A percentile compares a stretch with the other conserved stretches of the same genome.
phyloP scores from a whole-genome alignment of 805 yeast species.

The Sungouiella blattae region DNA sequence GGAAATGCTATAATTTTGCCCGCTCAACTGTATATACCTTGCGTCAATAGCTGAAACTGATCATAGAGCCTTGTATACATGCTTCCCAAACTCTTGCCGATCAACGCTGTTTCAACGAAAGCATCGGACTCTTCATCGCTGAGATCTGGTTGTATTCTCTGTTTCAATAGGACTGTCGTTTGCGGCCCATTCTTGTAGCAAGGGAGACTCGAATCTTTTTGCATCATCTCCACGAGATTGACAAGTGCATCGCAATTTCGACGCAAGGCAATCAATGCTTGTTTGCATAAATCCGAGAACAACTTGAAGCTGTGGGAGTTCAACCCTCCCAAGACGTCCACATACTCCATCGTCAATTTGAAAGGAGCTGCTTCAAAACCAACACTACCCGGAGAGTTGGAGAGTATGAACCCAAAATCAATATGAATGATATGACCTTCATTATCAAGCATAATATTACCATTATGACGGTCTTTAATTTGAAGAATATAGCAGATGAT shows the following conservation, averaged over 20 bases:
- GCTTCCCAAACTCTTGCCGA: conserved; percentile 81
- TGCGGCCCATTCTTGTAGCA: conserved; percentile 87
- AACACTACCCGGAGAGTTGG: conserved; percentile 95
- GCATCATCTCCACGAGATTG: conserved; percentile 90
- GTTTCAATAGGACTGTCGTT: conserved; percentile 74
- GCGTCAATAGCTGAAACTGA: conserved; percentile 91
- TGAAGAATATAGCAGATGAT: conserved; percentile 86
- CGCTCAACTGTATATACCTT: conserved; percentile 82
- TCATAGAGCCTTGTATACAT: conserved; percentile 90
- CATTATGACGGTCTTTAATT: conserved; percentile 95
- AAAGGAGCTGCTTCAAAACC: conserved; percentile 98
- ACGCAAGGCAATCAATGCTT: conserved; percentile 72
- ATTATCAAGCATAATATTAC: conserved; percentile 93
- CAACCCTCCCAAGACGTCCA: conserved; percentile 81
- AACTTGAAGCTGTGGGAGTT: conserved; percentile 56
- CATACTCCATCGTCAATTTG: conserved; percentile 84
- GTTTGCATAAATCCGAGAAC: conserved; percentile 62
- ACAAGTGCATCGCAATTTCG: conserved; percentile 70
- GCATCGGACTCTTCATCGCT: conserved; percentile 67
- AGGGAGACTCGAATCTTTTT: conserved; percentile 82
- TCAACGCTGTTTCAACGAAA: conserved; percentile 73
- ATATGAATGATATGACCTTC: conserved; percentile 95
- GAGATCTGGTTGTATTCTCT: conserved; percentile 76
- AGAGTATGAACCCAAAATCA: conserved; percentile 89
- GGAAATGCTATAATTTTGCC: too few relatives aligned